Conservation (phyloP, 2,329 filamentous ascomycete species). For the Trichophyton rubrum region DNA sequence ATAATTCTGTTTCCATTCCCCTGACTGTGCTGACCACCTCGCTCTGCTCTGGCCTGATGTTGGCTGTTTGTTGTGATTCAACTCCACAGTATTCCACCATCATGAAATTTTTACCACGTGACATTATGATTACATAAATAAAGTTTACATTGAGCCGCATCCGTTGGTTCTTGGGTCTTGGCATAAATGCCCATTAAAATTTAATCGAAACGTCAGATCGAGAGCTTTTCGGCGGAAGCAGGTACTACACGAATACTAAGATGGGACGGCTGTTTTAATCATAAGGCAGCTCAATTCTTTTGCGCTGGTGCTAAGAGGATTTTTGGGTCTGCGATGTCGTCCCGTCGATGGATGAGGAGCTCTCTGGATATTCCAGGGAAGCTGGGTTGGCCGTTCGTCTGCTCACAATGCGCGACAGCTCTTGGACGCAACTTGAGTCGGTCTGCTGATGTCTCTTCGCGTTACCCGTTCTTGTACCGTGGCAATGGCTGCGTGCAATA, state of each 20-base stretch:
- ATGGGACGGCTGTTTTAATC: neutral
- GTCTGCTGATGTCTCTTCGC: neutral
- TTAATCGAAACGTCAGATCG: neutral
- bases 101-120: no score
- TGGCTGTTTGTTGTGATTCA: no score
- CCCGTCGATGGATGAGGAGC: neutral
- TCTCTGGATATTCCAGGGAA: neutral
- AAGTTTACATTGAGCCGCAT: neutral
- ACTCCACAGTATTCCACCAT: no score
- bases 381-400: neutral
- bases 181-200: neutral
- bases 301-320: neutral
- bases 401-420: neutral
- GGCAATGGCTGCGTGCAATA: neutral
- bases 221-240: neutral
- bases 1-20: no score
- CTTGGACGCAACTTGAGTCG: neutral
- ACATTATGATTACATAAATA: no score
- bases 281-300: neutral
- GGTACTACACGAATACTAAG: neutral
- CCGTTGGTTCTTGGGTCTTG: neutral
- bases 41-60: no score
- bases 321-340: neutral
- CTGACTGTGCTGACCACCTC: no score
- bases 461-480: neutral